Base-by-base conservation (phyloP, 208 protist species). In the Angomonas deanei region DNA sequence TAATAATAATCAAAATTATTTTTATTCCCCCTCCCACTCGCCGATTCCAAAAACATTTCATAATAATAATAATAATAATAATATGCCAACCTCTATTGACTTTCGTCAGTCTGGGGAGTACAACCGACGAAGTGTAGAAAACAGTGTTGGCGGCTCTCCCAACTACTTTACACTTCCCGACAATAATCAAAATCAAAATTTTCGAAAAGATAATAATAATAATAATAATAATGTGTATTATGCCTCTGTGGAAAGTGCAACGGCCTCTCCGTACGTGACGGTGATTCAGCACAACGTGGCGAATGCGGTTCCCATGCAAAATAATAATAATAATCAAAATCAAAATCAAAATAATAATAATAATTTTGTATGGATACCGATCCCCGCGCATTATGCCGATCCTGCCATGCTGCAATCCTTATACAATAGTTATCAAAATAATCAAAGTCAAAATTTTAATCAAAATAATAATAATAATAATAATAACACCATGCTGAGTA, bases 21-120 rank as follows among this genome's bases (percentile, higher is more conserved):
- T n/a, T n/a, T n/a, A n/a, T n/a, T n/a, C n/a, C n/a, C n/a, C n/a
- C n/a, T n/a, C n/a, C n/a, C n/a, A n/a, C n/a, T n/a, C n/a, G n/a
- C n/a, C n/a, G n/a, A n/a, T n/a, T n/a, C n/a, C n/a, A n/a, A n/a
- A n/a, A n/a, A n/a, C n/a, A n/a, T n/a, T n/a, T 42, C 8, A 42
- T 42, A 42, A 42, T 42, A 42, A 42, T 42, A 42, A 42, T 42
- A 42, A 42, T 42, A 42, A 42, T 42, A 42, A 42, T 42, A 42
- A n/a, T 8, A 42, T n/a, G 8, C 11, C 36, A 42, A n/a, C 36
- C 36, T 15, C n/a, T n/a, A n/a, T n/a, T n/a, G n/a, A n/a, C n/a
- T n/a, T n/a, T n/a, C n/a, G n/a, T n/a, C n/a, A n/a, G n/a, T n/a
- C 36, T 42, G 36, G 11, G 8, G 36, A 42, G 15, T 8, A 8